phyloP scores from a whole-genome alignment of 176 grass and related monocot species.

The Neostapfia colusana region DNA sequence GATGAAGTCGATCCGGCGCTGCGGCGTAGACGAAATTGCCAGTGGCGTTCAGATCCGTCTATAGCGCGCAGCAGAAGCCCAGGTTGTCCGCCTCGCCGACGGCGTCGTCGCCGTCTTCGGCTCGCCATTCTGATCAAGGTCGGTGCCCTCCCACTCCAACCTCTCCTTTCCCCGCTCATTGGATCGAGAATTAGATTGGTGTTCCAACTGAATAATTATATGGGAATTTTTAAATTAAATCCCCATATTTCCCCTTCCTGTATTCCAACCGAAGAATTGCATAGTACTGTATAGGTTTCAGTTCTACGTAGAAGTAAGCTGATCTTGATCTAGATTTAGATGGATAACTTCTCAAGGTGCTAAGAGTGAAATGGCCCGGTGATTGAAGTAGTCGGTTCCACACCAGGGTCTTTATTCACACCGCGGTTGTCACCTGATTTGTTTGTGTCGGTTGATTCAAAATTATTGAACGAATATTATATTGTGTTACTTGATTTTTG shows the following conservation, averaged over 20 bases:
- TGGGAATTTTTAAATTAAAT: not conserved
- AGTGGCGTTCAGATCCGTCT: slow-evolving; percentile 2
- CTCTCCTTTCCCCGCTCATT: not conserved
- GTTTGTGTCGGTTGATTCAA: not conserved
- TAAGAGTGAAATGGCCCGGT: not conserved
- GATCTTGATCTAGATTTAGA: slow-evolving; percentile 16
- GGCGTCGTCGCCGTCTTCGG: not conserved
- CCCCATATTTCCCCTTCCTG: not conserved
- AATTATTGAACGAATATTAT: not conserved
- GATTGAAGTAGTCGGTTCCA: not conserved
- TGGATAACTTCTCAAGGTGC: not conserved
- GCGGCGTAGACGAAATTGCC: not conserved
- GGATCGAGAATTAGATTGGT: too few relatives aligned
- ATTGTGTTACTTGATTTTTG: not conserved
- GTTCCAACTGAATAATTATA: not conserved
- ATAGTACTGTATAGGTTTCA: not conserved
- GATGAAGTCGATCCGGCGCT: slow-evolving; percentile 2
- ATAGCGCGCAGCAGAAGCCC: not conserved
- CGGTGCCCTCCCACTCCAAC: not conserved
- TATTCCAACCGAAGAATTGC: not conserved
- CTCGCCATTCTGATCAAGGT: slow-evolving; percentile 14
- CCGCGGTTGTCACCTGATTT: not conserved
- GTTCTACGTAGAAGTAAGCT: not conserved
- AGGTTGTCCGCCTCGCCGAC: too few relatives aligned
- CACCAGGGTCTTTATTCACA: not conserved